Base-by-base conservation (phyloP, 306 rosid genomes). In the Trifolium subterraneum region DNA sequence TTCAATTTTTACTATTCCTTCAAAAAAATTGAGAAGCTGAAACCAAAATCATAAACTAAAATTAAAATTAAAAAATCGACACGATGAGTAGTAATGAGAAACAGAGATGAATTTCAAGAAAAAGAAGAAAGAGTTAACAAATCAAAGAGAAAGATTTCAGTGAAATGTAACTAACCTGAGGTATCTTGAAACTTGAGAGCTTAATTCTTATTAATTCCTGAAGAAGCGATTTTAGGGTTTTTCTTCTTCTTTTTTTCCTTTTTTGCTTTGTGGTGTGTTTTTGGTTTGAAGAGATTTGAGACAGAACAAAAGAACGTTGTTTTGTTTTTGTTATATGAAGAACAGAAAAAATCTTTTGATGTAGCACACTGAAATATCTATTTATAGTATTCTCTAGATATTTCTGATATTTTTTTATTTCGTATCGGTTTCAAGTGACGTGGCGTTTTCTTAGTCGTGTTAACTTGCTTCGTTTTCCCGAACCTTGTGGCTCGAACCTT, bases 341-440 rank as follows among this genome's bases (percentile, higher is more conserved):
- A 50, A 3, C 13, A 52, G 12, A 54, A 54, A 52, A 52, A 19
- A 54, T 20, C 29, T 54, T 50, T 54, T 10, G 60, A 54, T 9
- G 20, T 52, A 11, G 59, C 27, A 52, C 59, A 10, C 29, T 8
- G 29, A 54, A 52, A 8, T 51, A 19, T 52, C 6, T 52, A 54
- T 54, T 54, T 54, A 54, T 54, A 54, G 60, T 13, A 5, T 54
- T 54, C 60, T 54, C 60, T 54, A 54, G 60, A 54, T 54, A 54
- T 54, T 54, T 54, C 29, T 54, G 29, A 54, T 51, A 16, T 54
- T 54, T 54, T 52, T 54, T 8, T 3, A 54, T 19, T 54, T 48
- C 5, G 8, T 36, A 54, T 52, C 29, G 60, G 27, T 54, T 19
- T 29, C 27, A 29, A 48, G 15, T 54, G 60, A 54, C 60, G 60